Conservation (phyloP, 2,329 filamentous ascomycete genomes). For the Ophiocordyceps robertsii region DNA sequence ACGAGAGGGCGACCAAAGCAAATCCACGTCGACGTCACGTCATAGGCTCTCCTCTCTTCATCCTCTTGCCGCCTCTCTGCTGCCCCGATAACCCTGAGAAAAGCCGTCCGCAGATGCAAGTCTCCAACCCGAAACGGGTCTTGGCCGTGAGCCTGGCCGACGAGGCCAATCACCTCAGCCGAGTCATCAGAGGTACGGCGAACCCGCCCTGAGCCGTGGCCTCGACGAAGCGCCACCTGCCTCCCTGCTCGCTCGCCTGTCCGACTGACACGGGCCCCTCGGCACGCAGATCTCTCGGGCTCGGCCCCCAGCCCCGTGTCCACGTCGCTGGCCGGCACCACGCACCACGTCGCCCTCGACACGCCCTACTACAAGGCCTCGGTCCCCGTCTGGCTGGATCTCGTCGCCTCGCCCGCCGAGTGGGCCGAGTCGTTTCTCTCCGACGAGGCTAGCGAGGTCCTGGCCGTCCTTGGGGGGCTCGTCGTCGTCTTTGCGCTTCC, state of each 20-base stretch:
- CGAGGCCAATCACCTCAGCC: conserved; percentile 30
- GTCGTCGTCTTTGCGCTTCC: conserved; percentile 26
- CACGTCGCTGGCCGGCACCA: conserved; percentile 41
- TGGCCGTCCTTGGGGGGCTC: conserved; percentile 45
- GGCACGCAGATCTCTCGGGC: conserved; percentile 37
- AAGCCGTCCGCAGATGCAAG: conserved; percentile 12
- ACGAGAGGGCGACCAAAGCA: too few species aligned
- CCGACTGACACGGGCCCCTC: not conserved
- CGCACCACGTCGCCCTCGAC: conserved; percentile 39
- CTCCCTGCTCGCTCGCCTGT: not conserved
- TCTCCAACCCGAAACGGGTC: conserved; percentile 41
- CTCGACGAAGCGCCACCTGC: too few species aligned
- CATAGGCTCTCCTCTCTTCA: too few species aligned
- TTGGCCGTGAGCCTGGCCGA: conserved; percentile 40
- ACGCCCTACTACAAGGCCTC: conserved; percentile 48
- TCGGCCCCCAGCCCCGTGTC: conserved; percentile 23
- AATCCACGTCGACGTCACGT: too few species aligned
- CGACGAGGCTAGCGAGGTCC: conserved; percentile 48
- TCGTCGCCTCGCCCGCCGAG: conserved; percentile 33
- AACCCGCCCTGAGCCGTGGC: too few species aligned
- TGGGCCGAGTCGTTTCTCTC: conserved; percentile 48
- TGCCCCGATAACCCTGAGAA: not conserved
- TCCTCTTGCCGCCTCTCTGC: not conserved
- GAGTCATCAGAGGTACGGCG: conserved; percentile 38
- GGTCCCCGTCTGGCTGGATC: conserved; percentile 55